A percentile compares a stretch with the other conserved stretches of the same genome.
These are phyloP conservation scores for Lentinula novae-zelandiae DNA, from an alignment of 1,284 basidiomycete species.

Conservation along the genomic window DNA sequence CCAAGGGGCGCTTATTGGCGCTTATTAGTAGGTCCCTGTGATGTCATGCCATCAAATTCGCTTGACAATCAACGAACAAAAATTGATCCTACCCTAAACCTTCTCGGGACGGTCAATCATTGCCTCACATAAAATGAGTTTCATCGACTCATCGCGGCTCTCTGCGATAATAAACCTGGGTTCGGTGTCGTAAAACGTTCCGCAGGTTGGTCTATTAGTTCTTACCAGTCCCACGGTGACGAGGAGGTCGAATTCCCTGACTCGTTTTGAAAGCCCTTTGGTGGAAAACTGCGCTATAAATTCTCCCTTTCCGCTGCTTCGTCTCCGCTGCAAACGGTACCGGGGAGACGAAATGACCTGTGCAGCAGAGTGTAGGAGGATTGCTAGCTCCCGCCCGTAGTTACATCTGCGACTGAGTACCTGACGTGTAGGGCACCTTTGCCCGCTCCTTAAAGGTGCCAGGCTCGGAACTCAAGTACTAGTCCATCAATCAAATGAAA, in stretches of 20 bases:
- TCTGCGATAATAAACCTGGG: not conserved
- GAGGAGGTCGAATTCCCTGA: not conserved
- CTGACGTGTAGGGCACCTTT: constrained; percentile 4
- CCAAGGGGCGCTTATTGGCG: not conserved
- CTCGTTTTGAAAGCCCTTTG: not conserved
- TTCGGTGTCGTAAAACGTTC: not conserved
- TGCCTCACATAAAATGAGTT: constrained; percentile 1
- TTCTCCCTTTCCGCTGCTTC: not conserved
- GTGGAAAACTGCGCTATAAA: not conserved
- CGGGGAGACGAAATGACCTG: not conserved
- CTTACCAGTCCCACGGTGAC: not conserved
- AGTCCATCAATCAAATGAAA: not conserved
- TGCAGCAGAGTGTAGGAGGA: not conserved
- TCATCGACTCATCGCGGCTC: not conserved
- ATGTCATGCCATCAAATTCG: not conserved
- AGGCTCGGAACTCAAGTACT: not conserved
- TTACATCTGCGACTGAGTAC: not conserved
- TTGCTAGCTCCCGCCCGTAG: not conserved
- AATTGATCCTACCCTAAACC: not conserved
- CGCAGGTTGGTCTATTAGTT: not conserved
- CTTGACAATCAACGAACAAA: not conserved
- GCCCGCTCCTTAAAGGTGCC: not conserved
- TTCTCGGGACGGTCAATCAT: not conserved
- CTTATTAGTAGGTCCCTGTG: no score
- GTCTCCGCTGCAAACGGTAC: not conserved